A percentile compares a stretch with the other conserved stretches of the same genome.
phyloP scores from a whole-genome alignment of 495 filamentous ascomycete species.

The Lasiosphaeria miniovina region DNA sequence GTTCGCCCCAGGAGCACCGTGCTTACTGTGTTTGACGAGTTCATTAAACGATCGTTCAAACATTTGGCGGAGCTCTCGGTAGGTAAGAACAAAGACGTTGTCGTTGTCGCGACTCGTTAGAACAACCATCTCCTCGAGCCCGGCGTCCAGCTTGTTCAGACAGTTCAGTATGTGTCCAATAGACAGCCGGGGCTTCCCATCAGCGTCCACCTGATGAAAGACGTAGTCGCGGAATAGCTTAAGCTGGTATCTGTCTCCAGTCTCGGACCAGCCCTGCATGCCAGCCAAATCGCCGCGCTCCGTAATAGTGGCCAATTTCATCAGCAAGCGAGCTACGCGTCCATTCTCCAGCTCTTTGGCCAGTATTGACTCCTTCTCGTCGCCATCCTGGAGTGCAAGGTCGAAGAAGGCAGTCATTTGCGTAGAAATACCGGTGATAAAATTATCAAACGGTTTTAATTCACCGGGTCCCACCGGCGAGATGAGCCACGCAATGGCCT shows the following conservation, averaged over 20 bases:
- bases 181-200: conserved; percentile 75
- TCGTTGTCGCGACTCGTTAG: conserved; percentile 87
- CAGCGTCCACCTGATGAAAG: conserved; percentile 87
- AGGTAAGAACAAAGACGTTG: conserved; percentile 79
- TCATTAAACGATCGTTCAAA: conserved; percentile 78
- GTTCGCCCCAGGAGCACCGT: conserved; percentile 25
- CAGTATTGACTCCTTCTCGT: conserved; percentile 58
- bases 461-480: conserved; percentile 47
- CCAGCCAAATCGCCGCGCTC: conserved; percentile 83
- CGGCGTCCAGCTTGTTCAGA: conserved; percentile 90
- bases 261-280: conserved; percentile 78
- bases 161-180: conserved; percentile 79
- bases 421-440: conserved; percentile 70
- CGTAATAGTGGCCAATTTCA: conserved; percentile 80
- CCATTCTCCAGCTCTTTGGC: conserved; percentile 85
- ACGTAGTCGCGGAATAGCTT: conserved; percentile 96
- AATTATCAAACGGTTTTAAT: conserved; percentile 69
- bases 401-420: conserved; percentile 71
- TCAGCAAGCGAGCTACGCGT: conserved; percentile 75
- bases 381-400: conserved; percentile 67
- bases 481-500: conserved; percentile 74
- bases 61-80: conserved; percentile 79
- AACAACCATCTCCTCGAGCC: conserved; percentile 78
- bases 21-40: conserved; percentile 55
- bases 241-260: conserved; percentile 81